Percentiles rank a stretch among this genome's conserved stretches.
Conservation (phyloP, 257 asterid genomes). For the Gentiana macrophylla region DNA sequence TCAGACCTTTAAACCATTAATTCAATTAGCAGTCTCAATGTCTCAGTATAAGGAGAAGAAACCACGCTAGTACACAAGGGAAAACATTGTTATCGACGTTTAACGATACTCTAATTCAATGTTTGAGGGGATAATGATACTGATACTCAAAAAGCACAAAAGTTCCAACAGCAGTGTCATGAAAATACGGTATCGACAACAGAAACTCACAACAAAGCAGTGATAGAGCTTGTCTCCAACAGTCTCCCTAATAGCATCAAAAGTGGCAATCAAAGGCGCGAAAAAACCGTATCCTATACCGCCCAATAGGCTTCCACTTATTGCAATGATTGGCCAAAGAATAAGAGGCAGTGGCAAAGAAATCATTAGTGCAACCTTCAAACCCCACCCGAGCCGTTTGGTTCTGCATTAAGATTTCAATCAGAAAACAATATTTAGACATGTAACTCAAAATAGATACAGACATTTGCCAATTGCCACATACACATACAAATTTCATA, state of each 20-base stretch:
- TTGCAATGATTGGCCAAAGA: conserved; percentile 57
- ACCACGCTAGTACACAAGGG: too few relatives aligned
- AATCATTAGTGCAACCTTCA: conserved; percentile 45
- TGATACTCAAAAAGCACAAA: not conserved
- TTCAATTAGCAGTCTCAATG: too few relatives aligned
- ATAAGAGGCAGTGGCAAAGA: conserved; percentile 50
- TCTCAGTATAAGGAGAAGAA: too few relatives aligned
- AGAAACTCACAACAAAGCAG: conserved; percentile 56
- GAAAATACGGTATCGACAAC: not conserved
- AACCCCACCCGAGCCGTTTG: conserved; percentile 64
- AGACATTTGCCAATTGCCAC: not conserved
- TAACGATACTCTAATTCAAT: not conserved
- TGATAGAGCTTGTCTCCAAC: conserved; percentile 46
- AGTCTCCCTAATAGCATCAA: conserved; percentile 66
- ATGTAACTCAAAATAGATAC: not conserved
- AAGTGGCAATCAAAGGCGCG: conserved; percentile 76
- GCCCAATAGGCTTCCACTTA: conserved; percentile 61
- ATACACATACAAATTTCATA: not conserved
- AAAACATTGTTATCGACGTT: too few relatives aligned
- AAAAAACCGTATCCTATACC: conserved; percentile 72
- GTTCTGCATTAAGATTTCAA: conserved; percentile 29
- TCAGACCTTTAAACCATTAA: too few relatives aligned
- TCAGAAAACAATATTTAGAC: not conserved
- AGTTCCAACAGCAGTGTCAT: too few relatives aligned
- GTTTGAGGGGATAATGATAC: not conserved